Percentiles rank a stretch among this genome's conserved stretches.
These are phyloP conservation scores for Ogataea polymorpha DNA, from an alignment of 805 yeast species.

Conservation along the genomic window DNA sequence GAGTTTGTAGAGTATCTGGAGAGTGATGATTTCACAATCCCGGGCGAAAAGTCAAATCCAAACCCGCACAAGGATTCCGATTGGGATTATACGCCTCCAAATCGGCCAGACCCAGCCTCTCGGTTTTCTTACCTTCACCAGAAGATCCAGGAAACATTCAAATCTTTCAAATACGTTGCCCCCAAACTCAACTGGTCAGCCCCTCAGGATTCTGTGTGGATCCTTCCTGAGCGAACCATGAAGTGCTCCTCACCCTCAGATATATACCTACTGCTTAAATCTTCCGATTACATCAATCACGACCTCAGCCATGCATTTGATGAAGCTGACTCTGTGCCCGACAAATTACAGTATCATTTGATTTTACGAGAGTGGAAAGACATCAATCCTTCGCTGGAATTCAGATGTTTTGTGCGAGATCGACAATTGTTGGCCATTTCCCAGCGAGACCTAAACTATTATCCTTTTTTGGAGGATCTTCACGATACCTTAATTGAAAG, in stretches of 20 bases:
- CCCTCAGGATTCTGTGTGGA: constrained; percentile 95
- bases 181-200: constrained; percentile 98
- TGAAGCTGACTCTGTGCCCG: constrained; percentile 32
- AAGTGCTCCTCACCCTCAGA: constrained; percentile 71
- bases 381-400: constrained; percentile 87
- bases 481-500: constrained; percentile 43
- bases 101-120: constrained; percentile 39
- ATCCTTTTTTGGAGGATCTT: constrained; percentile 60
- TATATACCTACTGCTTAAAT: constrained; percentile 73
- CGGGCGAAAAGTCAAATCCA: constrained; percentile 40
- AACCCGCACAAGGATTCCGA: constrained; percentile 67
- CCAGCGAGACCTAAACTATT: constrained; percentile 85
- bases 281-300: constrained; percentile 84
- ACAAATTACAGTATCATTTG: constrained; percentile 46
- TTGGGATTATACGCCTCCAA: constrained; percentile 42
- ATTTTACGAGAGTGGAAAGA: constrained; percentile 80
- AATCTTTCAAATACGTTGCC: constrained; percentile 56
- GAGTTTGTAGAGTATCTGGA: constrained; percentile 57
- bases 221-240: constrained; percentile 71
- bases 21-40: constrained; percentile 67
- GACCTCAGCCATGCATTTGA: constrained; percentile 76
- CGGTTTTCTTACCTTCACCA: constrained; percentile 61
- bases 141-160: constrained; percentile 44
- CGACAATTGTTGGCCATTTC: constrained; percentile 65
- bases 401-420: constrained; percentile 76